A percentile compares a stretch with the other conserved stretches of the same genome.
These are phyloP conservation scores for Tylopilus sp. DNA, from an alignment of 768 basidiomycete genomes.

Conservation along the genomic window DNA sequence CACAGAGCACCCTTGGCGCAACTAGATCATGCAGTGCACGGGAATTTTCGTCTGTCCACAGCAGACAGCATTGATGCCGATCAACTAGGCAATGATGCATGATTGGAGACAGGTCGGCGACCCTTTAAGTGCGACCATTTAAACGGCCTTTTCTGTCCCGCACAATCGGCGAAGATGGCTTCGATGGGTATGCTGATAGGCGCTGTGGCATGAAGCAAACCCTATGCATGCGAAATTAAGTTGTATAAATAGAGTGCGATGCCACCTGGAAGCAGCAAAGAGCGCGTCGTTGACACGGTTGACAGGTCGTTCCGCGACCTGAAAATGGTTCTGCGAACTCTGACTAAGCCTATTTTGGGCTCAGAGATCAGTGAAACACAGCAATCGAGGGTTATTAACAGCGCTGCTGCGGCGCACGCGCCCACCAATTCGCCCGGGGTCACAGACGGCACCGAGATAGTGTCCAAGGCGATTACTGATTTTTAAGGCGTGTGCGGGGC, in stretches of 20 bases:
- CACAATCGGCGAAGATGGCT: slow-evolving; percentile 20
- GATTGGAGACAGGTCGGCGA: slow-evolving; percentile 29
- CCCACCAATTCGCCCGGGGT: slow-evolving; percentile 8
- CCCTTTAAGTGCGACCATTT: slow-evolving; percentile 17
- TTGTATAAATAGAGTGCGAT: slow-evolving; percentile 11
- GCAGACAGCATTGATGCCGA: slow-evolving; percentile 22
- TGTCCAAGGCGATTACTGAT: background rate
- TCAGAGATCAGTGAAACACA: slow-evolving; percentile 16
- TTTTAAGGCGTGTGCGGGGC: slow-evolving; percentile 6
- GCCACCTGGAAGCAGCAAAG: slow-evolving; percentile 10
- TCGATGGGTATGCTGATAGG: slow-evolving; percentile 15
- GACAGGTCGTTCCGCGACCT: slow-evolving; percentile 6
- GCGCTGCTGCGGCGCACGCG: slow-evolving; percentile 19
- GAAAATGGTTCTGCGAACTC: slow-evolving; percentile 1
- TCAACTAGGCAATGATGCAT: slow-evolving; percentile 18
- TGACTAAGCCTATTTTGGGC: slow-evolving; percentile 5
- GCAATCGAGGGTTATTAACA: slow-evolving; percentile 5
- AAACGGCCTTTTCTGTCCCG: slow-evolving; percentile 10
- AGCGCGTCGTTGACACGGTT: slow-evolving; percentile 10
- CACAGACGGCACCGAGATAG: slow-evolving; percentile 27
- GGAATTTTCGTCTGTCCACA: slow-evolving; percentile 11
- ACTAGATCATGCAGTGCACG: slow-evolving; percentile 4
- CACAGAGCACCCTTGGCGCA: too few relatives aligned
- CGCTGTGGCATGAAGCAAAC: slow-evolving; percentile 6
- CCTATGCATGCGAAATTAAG: slow-evolving; percentile 10